Evolutionary conservation across 352 stramenopile genomes (phyloP), one percentile per base, ranked within the genome.

Genomic region (Globisporangium acanthophoron): DNA sequence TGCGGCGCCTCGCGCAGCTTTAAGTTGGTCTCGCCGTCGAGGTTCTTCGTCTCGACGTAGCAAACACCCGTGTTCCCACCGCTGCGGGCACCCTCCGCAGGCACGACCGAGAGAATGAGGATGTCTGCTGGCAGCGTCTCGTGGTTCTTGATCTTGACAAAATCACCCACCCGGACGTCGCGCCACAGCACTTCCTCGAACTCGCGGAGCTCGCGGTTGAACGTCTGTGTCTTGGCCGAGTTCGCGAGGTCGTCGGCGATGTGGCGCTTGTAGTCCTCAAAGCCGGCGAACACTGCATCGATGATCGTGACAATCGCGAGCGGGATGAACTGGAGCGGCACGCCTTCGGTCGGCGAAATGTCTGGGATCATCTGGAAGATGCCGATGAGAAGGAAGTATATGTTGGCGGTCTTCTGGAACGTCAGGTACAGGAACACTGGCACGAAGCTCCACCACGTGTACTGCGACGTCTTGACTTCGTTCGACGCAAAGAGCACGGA

Each of bases 1-100:
- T 67, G 57, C 2, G 83, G 69, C 0, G 87, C 79, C 57, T 96
- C 81, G 8, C 85, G 76, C 33, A 96, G 64, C 61, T 96, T 96
- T 3, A 96, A 55, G 45, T 96, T 96, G 2, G 87, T 94, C 59
- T 96, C 85, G 8, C 87, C 87, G 51, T 96, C 87, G 1, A 96
- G 55, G 41, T 88, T 92, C 70, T 96, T 96, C 5, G 87, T 96
- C 56, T 96, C 87, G 16, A 96, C 85, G 64, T 96, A 95, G 63
- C 87, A 96, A 1, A 92, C 59, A 3, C 86, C 83, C 55, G 79
- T 84, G 53, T 90, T 91, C 5, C 73, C 78, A 12, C 73, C 76
- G 9, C 67, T 80, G 1, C 74, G 73, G 1, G 69, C 74, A 11
- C 76, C 76, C 66, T 92, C 78, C 0, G 77, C 78, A 5, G 78